These are phyloP conservation scores for Pythium phragmitis DNA, from an alignment of 352 stramenopile genomes.

Conservation along the genomic window DNA sequence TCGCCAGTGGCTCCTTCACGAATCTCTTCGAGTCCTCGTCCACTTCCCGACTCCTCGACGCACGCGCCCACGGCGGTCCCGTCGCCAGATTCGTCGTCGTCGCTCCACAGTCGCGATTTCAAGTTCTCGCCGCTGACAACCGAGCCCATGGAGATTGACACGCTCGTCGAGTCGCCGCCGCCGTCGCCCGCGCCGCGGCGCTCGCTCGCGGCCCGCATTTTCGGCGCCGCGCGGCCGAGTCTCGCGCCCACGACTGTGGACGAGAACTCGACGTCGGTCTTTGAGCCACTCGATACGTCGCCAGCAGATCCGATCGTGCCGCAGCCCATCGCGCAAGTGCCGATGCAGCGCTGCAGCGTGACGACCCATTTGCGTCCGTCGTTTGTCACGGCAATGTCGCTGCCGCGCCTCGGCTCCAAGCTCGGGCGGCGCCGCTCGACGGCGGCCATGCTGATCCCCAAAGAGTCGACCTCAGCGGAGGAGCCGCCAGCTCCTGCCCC, in stretches of 20 bases:
- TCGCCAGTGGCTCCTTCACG: neutral
- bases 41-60: neutral
- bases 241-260: conserved; percentile 4
- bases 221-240: conserved; percentile 11
- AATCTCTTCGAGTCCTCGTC: neutral
- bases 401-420: conserved; percentile 7
- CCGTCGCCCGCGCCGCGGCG: conserved; percentile 12
- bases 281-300: neutral
- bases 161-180: neutral
- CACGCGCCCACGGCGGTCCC: conserved; percentile 1
- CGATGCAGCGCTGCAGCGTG: conserved; percentile 24
- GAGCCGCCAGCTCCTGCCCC: neutral
- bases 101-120: neutral
- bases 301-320: conserved; percentile 13
- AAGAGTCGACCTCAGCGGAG: neutral
- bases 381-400: conserved; percentile 22
- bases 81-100: neutral
- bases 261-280: neutral
- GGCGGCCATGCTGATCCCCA: conserved; percentile 2
- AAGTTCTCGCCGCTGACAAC: neutral
- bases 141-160: neutral
- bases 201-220: conserved; percentile 12
- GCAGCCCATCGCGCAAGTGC: conserved; percentile 23
- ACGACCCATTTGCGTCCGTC: conserved; percentile 25
- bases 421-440: conserved; percentile 21